Conservation (phyloP, 164 flowering plant species). For the Berberis vulgaris region DNA sequence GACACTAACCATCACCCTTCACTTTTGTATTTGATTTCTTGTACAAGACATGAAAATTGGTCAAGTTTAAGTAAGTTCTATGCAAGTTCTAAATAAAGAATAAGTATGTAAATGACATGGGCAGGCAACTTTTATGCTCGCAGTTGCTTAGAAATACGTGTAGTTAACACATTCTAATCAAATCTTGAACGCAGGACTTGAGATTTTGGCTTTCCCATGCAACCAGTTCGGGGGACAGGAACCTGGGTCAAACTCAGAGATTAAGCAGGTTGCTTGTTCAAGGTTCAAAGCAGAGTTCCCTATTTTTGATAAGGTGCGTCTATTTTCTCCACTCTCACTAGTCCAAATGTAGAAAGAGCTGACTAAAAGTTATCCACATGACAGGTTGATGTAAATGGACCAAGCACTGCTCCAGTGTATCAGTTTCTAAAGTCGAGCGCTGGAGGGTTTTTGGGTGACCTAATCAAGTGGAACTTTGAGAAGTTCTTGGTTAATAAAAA, state of each 20-base stretch:
- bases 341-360: no score
- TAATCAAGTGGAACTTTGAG: conserved; percentile 94
- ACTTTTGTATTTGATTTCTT: no score
- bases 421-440: conserved; percentile 78
- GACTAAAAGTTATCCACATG: conserved; percentile 1
- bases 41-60: no score
- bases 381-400: conserved; percentile 93
- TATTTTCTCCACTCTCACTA: background rate
- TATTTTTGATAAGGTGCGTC: conserved; percentile 78
- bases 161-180: no score
- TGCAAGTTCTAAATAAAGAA: no score
- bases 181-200: conserved; percentile 49
- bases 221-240: conserved; percentile 94
- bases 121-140: no score
- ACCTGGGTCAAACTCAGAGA: conserved; percentile 80
- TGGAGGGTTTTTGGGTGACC: conserved; percentile 77
- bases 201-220: conserved; percentile 93
- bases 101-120: no score
- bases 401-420: conserved; percentile 80
- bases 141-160: no score
- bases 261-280: conserved; percentile 85
- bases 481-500: conserved; percentile 84
- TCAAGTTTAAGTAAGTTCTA: no score
- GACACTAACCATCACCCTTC: no score
- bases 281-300: conserved; percentile 90